Conservation (phyloP, 176 grass and related monocot genomes). For the Thinopyrum elongatum region DNA sequence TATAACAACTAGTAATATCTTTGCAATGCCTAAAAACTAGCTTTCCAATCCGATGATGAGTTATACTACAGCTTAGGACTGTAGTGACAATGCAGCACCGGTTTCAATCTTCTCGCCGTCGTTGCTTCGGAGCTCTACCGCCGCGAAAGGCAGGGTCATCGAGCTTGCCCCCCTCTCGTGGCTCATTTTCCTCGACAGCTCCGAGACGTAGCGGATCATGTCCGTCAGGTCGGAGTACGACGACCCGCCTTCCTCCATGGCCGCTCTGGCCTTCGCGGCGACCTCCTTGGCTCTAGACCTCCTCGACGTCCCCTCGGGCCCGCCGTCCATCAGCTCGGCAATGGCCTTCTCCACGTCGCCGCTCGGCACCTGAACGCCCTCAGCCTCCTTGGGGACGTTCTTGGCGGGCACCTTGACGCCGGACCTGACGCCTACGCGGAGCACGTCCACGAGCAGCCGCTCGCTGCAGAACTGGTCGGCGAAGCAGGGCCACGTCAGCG, state of each 20-base stretch:
- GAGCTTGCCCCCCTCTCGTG: not conserved
- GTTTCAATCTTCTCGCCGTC: not conserved
- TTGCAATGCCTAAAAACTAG: too few species aligned
- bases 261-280: not conserved
- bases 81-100: not conserved
- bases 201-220: not conserved
- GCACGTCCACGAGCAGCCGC: conserved; percentile 37
- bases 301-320: conserved; percentile 13
- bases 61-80: not conserved
- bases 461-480: conserved; percentile 48
- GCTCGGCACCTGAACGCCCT: conserved; percentile 2
- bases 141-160: not conserved
- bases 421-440: conserved; percentile 29
- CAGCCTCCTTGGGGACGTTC: not conserved
- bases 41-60: not conserved
- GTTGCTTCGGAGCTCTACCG: not conserved
- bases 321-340: conserved; percentile 21
- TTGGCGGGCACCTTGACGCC: conserved; percentile 14
- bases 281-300: not conserved
- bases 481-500: conserved; percentile 45
- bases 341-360: conserved; percentile 19
- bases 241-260: conserved; percentile 27
- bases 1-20: too few species aligned
- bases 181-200: not conserved
- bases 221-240: conserved; percentile 19